Evolutionary conservation across 345 rosid genomes (phyloP).

Genomic region (Dipteronia sinensis): DNA sequence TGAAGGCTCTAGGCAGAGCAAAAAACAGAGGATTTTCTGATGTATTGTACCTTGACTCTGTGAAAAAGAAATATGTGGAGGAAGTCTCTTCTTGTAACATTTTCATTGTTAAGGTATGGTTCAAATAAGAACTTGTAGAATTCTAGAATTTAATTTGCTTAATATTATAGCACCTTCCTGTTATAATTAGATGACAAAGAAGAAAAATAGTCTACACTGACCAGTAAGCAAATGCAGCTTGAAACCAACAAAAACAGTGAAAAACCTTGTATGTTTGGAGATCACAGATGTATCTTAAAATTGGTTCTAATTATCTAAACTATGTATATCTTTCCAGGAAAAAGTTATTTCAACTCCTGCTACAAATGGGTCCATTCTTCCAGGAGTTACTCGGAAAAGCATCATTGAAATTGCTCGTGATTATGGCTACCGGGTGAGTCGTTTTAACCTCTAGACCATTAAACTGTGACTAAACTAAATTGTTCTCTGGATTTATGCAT

Average conservation of each 20-base stretch:
- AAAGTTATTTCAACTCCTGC: slow-evolving; percentile 72
- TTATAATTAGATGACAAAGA: no score
- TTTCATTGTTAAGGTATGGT: slow-evolving; percentile 68
- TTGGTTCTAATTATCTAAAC: neutral
- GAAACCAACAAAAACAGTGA: no score
- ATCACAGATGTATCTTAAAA: neutral
- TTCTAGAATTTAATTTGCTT: neutral
- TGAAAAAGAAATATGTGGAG: slow-evolving; percentile 59
- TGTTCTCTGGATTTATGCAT: neutral
- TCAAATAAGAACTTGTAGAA: neutral
- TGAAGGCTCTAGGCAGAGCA: slow-evolving; percentile 63
- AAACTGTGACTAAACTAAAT: neutral
- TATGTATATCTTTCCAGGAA: slow-evolving; percentile 41
- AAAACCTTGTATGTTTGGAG: no score
- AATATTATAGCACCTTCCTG: no score
- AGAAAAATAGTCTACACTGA: no score
- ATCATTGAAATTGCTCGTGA: slow-evolving; percentile 70
- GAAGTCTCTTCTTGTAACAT: slow-evolving; percentile 89
- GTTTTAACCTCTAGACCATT: neutral
- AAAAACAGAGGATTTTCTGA: slow-evolving; percentile 80
- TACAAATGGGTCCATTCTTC: slow-evolving; percentile 67
- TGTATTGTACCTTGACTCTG: slow-evolving; percentile 79
- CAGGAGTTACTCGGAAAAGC: slow-evolving; percentile 77
- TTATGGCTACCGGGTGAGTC: slow-evolving; percentile 61
- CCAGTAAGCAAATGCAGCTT: no score